Conservation (phyloP, 2,329 filamentous ascomycete species). For the Fusarium sambucinum region DNA sequence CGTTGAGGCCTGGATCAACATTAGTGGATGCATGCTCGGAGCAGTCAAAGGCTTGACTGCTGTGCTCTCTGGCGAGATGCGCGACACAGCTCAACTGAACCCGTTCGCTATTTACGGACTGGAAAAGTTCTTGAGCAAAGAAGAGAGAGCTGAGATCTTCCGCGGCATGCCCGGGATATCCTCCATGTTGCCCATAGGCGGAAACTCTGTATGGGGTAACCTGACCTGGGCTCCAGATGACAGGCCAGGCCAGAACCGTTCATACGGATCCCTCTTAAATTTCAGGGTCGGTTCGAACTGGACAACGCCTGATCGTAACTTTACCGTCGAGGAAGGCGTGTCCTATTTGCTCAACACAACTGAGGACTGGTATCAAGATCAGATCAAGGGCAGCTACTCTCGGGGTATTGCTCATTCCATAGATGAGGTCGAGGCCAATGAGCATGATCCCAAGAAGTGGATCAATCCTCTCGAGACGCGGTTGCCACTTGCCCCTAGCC, state of each 20-base stretch:
- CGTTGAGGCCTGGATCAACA: conserved; percentile 97
- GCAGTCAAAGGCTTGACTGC: conserved; percentile 92
- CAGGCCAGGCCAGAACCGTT: conserved; percentile 75
- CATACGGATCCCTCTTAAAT: conserved; percentile 85
- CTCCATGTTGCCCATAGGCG: conserved; percentile 95
- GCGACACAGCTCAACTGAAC: conserved; percentile 96
- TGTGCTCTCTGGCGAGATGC: conserved; percentile 96
- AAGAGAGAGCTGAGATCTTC: conserved; percentile 93
- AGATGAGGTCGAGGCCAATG: conserved; percentile 84
- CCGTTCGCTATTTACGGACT: conserved; percentile 96
- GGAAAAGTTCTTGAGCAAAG: conserved; percentile 92
- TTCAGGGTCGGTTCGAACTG: conserved; percentile 77
- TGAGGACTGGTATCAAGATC: conserved; percentile 86
- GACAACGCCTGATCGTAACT: conserved; percentile 75
- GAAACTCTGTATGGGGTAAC: conserved; percentile 95
- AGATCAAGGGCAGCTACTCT: conserved; percentile 82
- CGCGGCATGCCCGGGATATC: conserved; percentile 96
- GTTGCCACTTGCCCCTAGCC: conserved; percentile 84
- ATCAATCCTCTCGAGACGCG: conserved; percentile 93
- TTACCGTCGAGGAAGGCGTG: conserved; percentile 84
- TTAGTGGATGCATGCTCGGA: conserved; percentile 97
- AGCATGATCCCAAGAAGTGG: conserved; percentile 85
- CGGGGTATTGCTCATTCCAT: conserved; percentile 86
- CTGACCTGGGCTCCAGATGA: conserved; percentile 90
- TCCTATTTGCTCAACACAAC: conserved; percentile 81